Base-by-base conservation (phyloP, 371 early-diverging fungal species). In the Apophysomyces sp. region DNA sequence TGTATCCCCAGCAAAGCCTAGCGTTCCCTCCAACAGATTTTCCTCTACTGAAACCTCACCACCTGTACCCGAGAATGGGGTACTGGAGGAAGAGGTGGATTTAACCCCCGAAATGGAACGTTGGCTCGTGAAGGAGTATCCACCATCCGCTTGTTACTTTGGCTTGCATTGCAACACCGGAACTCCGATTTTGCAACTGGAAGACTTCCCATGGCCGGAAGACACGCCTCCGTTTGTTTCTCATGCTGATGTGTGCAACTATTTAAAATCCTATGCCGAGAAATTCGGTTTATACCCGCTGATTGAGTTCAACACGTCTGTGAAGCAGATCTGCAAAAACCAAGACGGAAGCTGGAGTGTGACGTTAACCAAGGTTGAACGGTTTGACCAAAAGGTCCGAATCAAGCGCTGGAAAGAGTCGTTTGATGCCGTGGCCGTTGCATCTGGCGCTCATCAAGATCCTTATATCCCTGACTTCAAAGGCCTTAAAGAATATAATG, bases 371-470 rank as follows among this genome's bases (percentile, higher is more conserved):
- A 67, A 68, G 21, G 60, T 63, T 18, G 59, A 61, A 30, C 57
- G 55, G 2, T 44, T 58, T 15, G 31, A 65, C 9, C 66, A 68
- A 0, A 56, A 59, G 18, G 39, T 72, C 11, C 55, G 53, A 11
- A 39, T 60, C 0, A 60, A 32, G 12, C 58, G 56, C 26, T 71
- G 71, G 71, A 55, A 62, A 32, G 78, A 75, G 12, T 58, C 61
- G 0, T 75, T 77, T 66, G 78, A 80, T 65, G 81, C 76, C 4
- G 72, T 80, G 11, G 69, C 69, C 0, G 60, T 67, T 30, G 78
- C 81, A 0, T 57, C 78, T 1, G 81, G 81, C 24, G 39, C 31
- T 1, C 65, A 71, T 27, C 76, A 73, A 27, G 62, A 70, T 12
- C 69, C 78, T 4, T 72, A 56, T 52, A 56, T 80, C 3, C 81